Conservation (phyloP, 2,329 filamentous ascomycete species). For the Botrytis fabae region DNA sequence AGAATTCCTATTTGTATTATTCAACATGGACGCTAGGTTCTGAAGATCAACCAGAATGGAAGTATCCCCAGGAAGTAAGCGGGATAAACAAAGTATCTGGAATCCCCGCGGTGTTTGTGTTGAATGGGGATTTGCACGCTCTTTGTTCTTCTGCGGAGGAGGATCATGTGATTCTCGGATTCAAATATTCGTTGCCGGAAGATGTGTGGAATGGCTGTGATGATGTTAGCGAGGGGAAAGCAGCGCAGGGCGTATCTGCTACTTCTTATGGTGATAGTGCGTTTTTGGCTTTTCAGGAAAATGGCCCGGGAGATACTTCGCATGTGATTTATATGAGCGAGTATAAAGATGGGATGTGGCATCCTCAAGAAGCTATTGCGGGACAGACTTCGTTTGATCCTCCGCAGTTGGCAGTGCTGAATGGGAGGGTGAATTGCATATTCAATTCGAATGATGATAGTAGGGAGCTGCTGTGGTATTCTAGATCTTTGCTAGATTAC, state of each 20-base stretch:
- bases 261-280: slow-evolving; percentile 41
- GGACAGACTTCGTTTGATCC: slow-evolving; percentile 31
- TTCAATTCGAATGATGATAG: slow-evolving; percentile 39
- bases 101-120: slow-evolving; percentile 42
- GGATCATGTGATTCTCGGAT: slow-evolving; percentile 39
- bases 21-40: slow-evolving; percentile 35
- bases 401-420: slow-evolving; percentile 36
- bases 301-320: slow-evolving; percentile 31
- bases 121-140: slow-evolving; percentile 40
- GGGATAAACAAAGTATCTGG: slow-evolving; percentile 34
- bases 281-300: slow-evolving; percentile 38
- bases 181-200: slow-evolving; percentile 38
- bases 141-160: slow-evolving; percentile 38
- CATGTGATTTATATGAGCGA: slow-evolving; percentile 33
- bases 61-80: slow-evolving; percentile 32
- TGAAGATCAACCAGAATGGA: slow-evolving; percentile 30
- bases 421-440: slow-evolving; percentile 42
- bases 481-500: slow-evolving; percentile 40
- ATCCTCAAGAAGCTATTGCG: slow-evolving; percentile 30
- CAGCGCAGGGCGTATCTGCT: slow-evolving; percentile 41
- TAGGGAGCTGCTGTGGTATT: slow-evolving; percentile 43
- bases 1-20: slow-evolving; percentile 37
- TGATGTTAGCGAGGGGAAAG: slow-evolving; percentile 42
- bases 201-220: slow-evolving; percentile 39
- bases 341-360: slow-evolving; percentile 32